Base-by-base conservation (phyloP, 2,329 filamentous ascomycete genomes). In the Botrytis squamosa region DNA sequence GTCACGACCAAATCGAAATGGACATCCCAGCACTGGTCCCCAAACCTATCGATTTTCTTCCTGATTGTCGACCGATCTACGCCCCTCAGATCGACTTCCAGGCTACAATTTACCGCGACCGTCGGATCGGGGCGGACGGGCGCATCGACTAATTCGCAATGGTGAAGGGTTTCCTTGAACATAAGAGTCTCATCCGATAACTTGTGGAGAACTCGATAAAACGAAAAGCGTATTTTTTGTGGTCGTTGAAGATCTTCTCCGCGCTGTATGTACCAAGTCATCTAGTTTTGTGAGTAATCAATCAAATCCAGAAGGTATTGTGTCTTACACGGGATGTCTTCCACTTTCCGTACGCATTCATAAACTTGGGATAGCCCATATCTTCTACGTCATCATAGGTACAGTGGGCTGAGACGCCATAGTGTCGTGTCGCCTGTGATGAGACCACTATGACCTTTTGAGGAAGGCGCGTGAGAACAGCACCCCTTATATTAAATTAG, bases 231-330 rank as follows among this genome's bases (percentile, higher is more conserved):
- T 10, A 79, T 69, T 14, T 46, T 72, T 29, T 76, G 62, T 3
- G 71, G 68, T 18, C 74, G 63, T 4, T 57, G 5, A 3, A 79
- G 68, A 46, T 77, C 74, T 9, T 78, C 76, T 18, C 77, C 77
- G 14, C 67, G 62, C 33, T 73, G 18, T n/a, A 79, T 78, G 49
- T 77, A 79, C 76, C 77, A 79, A 18, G 66, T 75, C 75, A 78
- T 77, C 77, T 78, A 36, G 46, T 38, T 33, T 16, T n/a, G 44
- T 66, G 10, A 72, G 70, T 42, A 44, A 14, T 0, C 18, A 44
- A 36, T 38, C 14, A n/a, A 22, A 9, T 1, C 10, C 4, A 57
- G 20, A 42, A 42, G n/a, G 1, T 49, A 4, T 38, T 33, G 0
- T 36, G 38, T 52, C 70, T 72, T 72, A 59, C 70, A 36, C 36